phyloP scores from a whole-genome alignment of 768 basidiomycete genomes.

The Podaxis carcinomalis region DNA sequence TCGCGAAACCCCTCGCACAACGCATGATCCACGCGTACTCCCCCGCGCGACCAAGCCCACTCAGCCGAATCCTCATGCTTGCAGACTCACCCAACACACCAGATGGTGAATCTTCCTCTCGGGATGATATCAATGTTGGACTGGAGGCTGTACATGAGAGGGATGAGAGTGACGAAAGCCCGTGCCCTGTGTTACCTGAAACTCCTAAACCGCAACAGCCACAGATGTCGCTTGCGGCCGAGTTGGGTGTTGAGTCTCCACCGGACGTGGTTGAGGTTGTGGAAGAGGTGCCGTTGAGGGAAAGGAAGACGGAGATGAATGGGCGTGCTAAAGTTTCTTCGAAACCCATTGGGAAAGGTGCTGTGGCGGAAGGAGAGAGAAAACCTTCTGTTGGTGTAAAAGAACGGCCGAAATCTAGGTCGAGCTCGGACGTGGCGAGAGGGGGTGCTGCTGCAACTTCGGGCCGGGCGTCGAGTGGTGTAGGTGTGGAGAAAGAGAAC shows the following conservation, averaged over 20 bases:
- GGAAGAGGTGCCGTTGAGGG: slow-evolving; percentile 42
- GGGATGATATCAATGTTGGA: slow-evolving; percentile 15
- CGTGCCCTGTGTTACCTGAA: background rate
- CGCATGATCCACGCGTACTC: slow-evolving; percentile 82
- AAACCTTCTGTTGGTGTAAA: slow-evolving; percentile 23
- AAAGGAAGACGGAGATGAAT: slow-evolving; percentile 41
- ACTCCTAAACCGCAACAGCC: slow-evolving; percentile 16
- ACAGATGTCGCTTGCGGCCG: slow-evolving; percentile 38
- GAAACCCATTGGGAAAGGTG: background rate
- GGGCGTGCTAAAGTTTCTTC: background rate
- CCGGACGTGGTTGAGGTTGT: slow-evolving; percentile 26
- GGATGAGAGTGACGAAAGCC: slow-evolving; percentile 24
- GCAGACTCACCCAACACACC: slow-evolving; percentile 52
- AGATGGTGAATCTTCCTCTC: slow-evolving; percentile 16
- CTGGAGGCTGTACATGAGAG: slow-evolving; percentile 32
- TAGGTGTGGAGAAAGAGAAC: slow-evolving; percentile 35
- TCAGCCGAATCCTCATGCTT: slow-evolving; percentile 76
- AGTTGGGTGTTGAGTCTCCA: slow-evolving; percentile 41
- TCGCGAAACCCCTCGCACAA: slow-evolving; percentile 65
- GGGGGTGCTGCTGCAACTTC: background rate
- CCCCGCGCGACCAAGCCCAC: slow-evolving; percentile 73
- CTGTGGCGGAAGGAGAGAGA: slow-evolving; percentile 28
- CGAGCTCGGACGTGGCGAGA: slow-evolving; percentile 13
- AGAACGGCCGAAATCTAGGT: slow-evolving; percentile 28
- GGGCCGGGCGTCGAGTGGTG: background rate